Evolutionary conservation across 2,329 filamentous ascomycete genomes (phyloP).

Genomic region (Fusarium nelsonii): DNA sequence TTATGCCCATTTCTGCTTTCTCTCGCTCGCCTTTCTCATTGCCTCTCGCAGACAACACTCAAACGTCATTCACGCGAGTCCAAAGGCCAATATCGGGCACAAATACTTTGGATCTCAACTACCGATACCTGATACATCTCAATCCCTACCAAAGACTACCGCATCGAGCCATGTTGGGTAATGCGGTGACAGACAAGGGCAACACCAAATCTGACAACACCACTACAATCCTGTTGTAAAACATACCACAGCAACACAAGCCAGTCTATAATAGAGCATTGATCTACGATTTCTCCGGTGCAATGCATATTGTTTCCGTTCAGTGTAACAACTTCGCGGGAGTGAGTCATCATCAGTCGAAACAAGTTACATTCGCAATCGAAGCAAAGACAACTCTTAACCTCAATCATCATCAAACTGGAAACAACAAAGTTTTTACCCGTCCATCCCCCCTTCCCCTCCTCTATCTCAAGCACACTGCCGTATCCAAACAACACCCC

Average conservation of each 20-base stretch:
- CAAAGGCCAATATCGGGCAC: fast-evolving
- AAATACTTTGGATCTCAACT: not conserved
- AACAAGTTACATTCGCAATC: not conserved
- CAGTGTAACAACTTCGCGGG: not conserved
- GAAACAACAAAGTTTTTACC: not conserved
- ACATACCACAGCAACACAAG: not conserved
- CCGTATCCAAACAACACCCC: not conserved
- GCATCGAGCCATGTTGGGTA: not conserved
- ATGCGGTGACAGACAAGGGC: not conserved
- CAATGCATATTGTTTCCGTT: not conserved
- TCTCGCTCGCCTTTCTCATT: not conserved
- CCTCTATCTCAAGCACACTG: not conserved
- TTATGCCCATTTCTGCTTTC: not conserved
- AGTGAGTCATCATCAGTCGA: not conserved
- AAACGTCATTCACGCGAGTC: not conserved
- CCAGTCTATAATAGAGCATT: not conserved
- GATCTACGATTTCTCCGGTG: not conserved
- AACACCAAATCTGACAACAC: not conserved
- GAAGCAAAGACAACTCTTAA: not conserved
- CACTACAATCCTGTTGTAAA: not conserved
- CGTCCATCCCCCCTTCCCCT: not conserved
- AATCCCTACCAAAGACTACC: not conserved
- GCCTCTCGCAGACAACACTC: too few relatives aligned
- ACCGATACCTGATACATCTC: fast-evolving
- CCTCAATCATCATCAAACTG: too few relatives aligned